phyloP scores from a whole-genome alignment of 345 rosid species.

The Brassica nigra region DNA sequence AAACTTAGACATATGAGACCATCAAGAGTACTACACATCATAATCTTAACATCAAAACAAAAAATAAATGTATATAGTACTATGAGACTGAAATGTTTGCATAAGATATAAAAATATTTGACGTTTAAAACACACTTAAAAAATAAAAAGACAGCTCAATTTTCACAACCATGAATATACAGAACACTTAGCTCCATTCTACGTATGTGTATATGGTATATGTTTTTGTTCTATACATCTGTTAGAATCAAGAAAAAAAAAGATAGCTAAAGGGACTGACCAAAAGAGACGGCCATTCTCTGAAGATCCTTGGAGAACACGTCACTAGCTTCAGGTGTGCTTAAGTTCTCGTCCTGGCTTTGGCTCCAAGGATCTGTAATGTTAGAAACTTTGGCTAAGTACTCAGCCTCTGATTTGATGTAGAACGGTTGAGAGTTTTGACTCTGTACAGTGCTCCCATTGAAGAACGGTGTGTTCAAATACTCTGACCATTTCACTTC shows the following conservation, averaged over 20 bases:
- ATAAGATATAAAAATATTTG: constrained; percentile 35
- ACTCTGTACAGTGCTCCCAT: constrained; percentile 33
- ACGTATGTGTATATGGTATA: constrained; percentile 36
- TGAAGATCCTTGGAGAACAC: constrained; percentile 43
- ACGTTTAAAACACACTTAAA: constrained; percentile 40
- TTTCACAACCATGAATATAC: constrained; percentile 31
- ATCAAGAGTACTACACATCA: constrained; percentile 9
- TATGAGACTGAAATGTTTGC: constrained; percentile 31
- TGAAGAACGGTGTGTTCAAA: constrained; percentile 39
- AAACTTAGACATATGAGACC: constrained; percentile 22
- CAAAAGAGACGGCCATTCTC: constrained; percentile 43
- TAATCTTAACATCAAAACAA: constrained; percentile 15
- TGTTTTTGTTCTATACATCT: constrained; percentile 24
- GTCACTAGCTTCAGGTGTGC: constrained; percentile 35
- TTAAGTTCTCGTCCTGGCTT: constrained; percentile 28
- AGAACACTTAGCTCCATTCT: constrained; percentile 32
- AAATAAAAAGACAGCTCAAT: constrained; percentile 27
- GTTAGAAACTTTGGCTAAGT: constrained; percentile 37
- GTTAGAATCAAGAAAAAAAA: constrained; percentile 26
- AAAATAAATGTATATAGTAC: not conserved
- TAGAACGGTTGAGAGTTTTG: constrained; percentile 37
- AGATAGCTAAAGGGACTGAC: constrained; percentile 38
- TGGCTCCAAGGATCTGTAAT: constrained; percentile 41
- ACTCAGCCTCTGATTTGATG: constrained; percentile 35
- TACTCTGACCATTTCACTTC: constrained; percentile 43